phyloP scores from a whole-genome alignment of 2,329 filamentous ascomycete species.

The Westerdykella aurantiaca region DNA sequence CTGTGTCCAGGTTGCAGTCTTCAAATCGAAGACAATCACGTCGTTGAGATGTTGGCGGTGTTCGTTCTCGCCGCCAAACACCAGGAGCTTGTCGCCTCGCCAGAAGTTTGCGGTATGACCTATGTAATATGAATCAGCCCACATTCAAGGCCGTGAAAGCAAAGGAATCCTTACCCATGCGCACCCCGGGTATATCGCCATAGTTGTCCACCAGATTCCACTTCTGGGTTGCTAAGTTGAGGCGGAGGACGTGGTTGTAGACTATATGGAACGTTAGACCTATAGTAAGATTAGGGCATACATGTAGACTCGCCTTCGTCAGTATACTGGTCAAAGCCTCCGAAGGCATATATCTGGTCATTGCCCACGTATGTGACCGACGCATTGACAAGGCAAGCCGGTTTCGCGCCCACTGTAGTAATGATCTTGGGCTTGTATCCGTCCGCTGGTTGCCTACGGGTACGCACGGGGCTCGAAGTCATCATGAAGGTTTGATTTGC shows the following conservation, averaged over 20 bases:
- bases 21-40: slow-evolving; percentile 90
- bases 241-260: slow-evolving; percentile 90
- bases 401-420: slow-evolving; percentile 56
- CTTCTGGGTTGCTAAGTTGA: slow-evolving; percentile 81
- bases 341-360: slow-evolving; percentile 96
- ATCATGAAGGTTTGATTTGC: slow-evolving; percentile 84
- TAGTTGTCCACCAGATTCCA: slow-evolving; percentile 98
- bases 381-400: slow-evolving; percentile 93
- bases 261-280: slow-evolving; percentile 43
- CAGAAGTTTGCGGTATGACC: slow-evolving; percentile 93
- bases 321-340: slow-evolving; percentile 96
- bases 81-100: slow-evolving; percentile 88
- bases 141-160: not conserved
- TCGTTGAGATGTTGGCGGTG: slow-evolving; percentile 93
- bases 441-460: slow-evolving; percentile 53
- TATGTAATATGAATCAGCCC: slow-evolving; percentile 35
- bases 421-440: slow-evolving; percentile 80
- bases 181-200: slow-evolving; percentile 91
- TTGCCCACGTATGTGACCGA: slow-evolving; percentile 98
- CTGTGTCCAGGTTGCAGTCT: slow-evolving; percentile 91
- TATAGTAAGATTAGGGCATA: not conserved
- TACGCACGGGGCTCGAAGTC: slow-evolving; percentile 62
- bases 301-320: slow-evolving; percentile 61
- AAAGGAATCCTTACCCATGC: slow-evolving; percentile 66
- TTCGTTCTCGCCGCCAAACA: slow-evolving; percentile 97